These are phyloP conservation scores for Thalassiosira mediterranea DNA, from an alignment of 352 stramenopile species.

Conservation along the genomic window DNA sequence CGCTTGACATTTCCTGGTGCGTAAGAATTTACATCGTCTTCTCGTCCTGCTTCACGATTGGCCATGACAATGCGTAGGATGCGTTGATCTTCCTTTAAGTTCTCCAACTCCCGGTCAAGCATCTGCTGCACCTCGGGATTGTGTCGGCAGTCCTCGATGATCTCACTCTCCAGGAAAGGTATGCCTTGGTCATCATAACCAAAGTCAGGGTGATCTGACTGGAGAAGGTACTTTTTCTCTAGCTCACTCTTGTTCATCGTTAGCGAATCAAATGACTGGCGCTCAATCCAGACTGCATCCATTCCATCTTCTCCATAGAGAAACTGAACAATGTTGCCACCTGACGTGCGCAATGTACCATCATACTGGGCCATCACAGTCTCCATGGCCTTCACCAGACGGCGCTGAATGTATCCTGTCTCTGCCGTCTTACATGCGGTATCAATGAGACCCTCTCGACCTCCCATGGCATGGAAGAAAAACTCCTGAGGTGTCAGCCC, in stretches of 20 bases:
- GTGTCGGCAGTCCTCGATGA: constrained; percentile 88
- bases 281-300: constrained; percentile 99
- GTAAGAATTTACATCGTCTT: constrained; percentile 88
- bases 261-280: constrained; percentile 89
- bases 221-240: constrained; percentile 91
- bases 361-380: constrained; percentile 90
- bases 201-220: constrained; percentile 92
- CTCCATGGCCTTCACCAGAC: constrained; percentile 98
- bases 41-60: constrained; percentile 92
- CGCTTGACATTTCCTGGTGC: constrained; percentile 84
- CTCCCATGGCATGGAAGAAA: constrained; percentile 99
- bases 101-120: constrained; percentile 92
- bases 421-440: constrained; percentile 99
- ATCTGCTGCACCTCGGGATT: constrained; percentile 93
- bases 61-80: constrained; percentile 93
- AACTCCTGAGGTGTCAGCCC: constrained; percentile 99
- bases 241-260: constrained; percentile 92
- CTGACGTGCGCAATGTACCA: constrained; percentile 87
- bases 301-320: constrained; percentile 99
- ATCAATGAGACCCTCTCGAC: constrained; percentile 98
- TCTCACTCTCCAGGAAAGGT: constrained; percentile 76
- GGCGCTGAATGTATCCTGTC: constrained; percentile 99
- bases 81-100: constrained; percentile 93
- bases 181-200: constrained; percentile 85
- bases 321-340: constrained; percentile 97